Evolutionary conservation across 2,329 filamentous ascomycete genomes (phyloP).

Genomic region (Capronia epimyces): DNA sequence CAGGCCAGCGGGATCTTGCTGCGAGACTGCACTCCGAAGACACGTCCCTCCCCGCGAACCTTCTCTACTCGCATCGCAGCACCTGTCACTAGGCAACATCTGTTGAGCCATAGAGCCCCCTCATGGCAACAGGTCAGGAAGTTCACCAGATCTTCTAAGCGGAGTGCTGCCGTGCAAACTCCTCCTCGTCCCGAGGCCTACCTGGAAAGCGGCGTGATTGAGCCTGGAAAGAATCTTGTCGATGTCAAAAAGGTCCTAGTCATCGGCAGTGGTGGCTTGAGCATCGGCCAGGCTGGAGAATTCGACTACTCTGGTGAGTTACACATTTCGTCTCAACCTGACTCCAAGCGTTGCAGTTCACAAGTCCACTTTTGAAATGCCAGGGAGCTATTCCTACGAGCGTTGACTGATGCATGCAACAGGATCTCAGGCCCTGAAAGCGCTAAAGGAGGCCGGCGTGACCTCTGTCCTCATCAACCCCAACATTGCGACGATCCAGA

Average conservation of each 20-base stretch:
- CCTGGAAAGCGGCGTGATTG: slow-evolving; percentile 79
- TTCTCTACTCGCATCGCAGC: slow-evolving; percentile 17
- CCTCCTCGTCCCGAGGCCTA: slow-evolving; percentile 82
- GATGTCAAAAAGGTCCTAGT: slow-evolving; percentile 96
- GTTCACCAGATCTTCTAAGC: slow-evolving; percentile 40
- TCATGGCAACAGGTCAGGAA: slow-evolving; percentile 41
- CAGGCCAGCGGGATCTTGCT: slow-evolving; percentile 23
- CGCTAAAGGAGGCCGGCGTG: slow-evolving; percentile 90
- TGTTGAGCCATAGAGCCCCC: slow-evolving; percentile 35
- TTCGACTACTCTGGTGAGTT: slow-evolving; percentile 94
- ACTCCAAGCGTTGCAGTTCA: neutral
- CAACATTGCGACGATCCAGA: slow-evolving; percentile 98
- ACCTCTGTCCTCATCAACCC: slow-evolving; percentile 91
- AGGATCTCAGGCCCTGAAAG: slow-evolving; percentile 96
- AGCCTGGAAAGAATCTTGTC: slow-evolving; percentile 67
- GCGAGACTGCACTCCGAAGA: slow-evolving; percentile 20
- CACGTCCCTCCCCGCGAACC: slow-evolving; percentile 15
- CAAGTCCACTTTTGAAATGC: neutral
- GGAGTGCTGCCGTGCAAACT: slow-evolving; percentile 51
- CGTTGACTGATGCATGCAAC: slow-evolving; percentile 20
- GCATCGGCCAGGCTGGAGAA: slow-evolving; percentile 95
- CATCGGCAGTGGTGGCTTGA: slow-evolving; percentile 89
- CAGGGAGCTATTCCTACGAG: neutral
- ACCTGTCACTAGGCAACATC: slow-evolving; percentile 31
- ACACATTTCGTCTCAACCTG: neutral